Evolutionary conservation across 805 yeast species (phyloP), one percentile per base, ranked within the genome.

Genomic region (Saturnispora dispora): DNA sequence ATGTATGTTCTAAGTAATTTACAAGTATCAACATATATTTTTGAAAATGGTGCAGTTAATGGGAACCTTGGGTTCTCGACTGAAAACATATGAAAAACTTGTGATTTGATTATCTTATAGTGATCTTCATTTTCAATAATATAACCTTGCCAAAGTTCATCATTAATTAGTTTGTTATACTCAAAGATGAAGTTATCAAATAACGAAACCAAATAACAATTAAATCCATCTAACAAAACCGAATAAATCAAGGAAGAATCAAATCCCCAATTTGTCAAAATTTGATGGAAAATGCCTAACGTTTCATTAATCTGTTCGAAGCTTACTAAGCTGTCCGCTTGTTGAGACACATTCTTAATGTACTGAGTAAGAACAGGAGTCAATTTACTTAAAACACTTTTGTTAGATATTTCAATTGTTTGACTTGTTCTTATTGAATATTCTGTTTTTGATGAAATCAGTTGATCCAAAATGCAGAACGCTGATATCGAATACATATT

Each of bases 101-200:
- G 75, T 1, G 78, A 76, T 23, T 72, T 73, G 53, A 83, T 71
- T 33, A 85, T 79, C 55, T 79, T 78, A 63, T 81, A 87, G 47
- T 84, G 76, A 11, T 72, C 70, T 40, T 69, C 64, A 47, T 80
- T 80, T 54, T 82, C 76, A 32, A 89, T 80, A 0, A 78, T 77
- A 71, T 89, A 76, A 11, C 96, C 95, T 88, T 87, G 88, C 57
- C 88, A 87, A 63, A 88, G 93, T 63, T 91, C 97, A 23, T 83
- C 82, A 54, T 79, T 77, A 36, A 89, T 77, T 5, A 83, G 69
- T 9, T 74, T 73, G 32, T 72, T 67, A 68, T 89, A 91, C 46
- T 82, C 83, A 11, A 63, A 64, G 23, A 76, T 71, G 64, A 88
- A 88, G 15, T 75, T 74, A 53, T 68, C 70, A 13, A 79, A 74